phyloP scores from a whole-genome alignment of 306 rosid genomes.

The Prunus campanulata region DNA sequence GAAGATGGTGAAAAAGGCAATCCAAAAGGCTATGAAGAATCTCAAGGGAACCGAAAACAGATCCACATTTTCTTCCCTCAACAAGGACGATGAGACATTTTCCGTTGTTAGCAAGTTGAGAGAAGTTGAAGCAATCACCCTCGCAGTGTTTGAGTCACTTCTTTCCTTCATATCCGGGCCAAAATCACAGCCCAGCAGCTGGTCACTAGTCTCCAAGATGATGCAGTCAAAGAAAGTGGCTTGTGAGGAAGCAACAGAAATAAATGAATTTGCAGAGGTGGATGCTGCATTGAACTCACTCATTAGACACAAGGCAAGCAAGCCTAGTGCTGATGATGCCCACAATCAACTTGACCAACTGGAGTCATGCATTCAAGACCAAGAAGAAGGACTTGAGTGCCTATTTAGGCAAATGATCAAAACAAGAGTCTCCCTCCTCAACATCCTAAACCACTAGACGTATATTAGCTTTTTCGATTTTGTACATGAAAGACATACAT shows the following conservation, averaged over 20 bases:
- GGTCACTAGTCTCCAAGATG: conserved; percentile 18
- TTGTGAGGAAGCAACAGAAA: not conserved
- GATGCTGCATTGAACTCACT: no score
- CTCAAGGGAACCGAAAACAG: not conserved
- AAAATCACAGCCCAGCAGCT: conserved; percentile 13
- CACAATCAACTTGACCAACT: conserved; percentile 12
- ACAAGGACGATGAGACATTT: no score
- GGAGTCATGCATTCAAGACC: conserved; percentile 29
- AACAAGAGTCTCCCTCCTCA: conserved; percentile 41
- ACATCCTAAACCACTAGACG: conserved; percentile 26
- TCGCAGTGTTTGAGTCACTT: conserved; percentile 24
- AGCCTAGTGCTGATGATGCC: conserved; percentile 4
- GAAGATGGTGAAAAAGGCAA: conserved; percentile 26
- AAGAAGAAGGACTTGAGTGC: conserved; percentile 24
- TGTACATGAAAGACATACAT: not conserved
- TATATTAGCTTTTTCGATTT: not conserved
- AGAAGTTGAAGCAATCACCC: not conserved
- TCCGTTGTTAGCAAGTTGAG: no score
- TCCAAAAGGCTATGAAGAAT: conserved; percentile 3
- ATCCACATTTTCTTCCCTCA: not conserved
- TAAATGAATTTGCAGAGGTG: conserved; percentile 4
- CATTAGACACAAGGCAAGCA: no score
- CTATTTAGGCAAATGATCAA: conserved; percentile 33
- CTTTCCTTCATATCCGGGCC: conserved; percentile 20
- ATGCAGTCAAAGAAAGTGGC: not conserved